Percentiles rank a stretch among this genome's conserved stretches.
phyloP scores from a whole-genome alignment of 306 rosid species.

The Lathyrus sativus region DNA sequence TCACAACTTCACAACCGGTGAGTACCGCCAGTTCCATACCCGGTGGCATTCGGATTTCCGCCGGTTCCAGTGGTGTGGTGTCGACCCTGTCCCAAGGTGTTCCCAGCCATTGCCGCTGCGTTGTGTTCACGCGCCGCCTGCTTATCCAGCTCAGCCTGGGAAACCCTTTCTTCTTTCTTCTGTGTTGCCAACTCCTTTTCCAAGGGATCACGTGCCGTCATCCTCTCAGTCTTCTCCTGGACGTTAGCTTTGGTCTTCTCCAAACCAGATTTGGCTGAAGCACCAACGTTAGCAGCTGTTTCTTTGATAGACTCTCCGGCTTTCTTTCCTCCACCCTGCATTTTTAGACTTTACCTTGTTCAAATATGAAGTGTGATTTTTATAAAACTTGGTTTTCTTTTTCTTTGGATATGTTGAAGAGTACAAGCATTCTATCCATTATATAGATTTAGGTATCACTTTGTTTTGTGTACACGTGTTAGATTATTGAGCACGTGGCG shows the following conservation, averaged over 20 bases:
- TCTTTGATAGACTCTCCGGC: no score
- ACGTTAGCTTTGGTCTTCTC: no score
- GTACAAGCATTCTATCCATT: neutral
- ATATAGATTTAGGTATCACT: neutral
- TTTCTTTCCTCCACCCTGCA: no score
- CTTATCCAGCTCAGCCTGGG: slow-evolving; percentile 63
- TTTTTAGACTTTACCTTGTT: no score
- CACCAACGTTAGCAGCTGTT: no score
- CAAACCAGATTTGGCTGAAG: no score
- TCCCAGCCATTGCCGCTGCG: no score
- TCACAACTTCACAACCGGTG: neutral
- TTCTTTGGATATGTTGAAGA: neutral
- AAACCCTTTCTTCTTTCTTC: slow-evolving; percentile 47
- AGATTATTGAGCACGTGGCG: neutral
- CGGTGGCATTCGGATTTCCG: no score
- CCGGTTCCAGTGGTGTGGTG: slow-evolving; percentile 29
- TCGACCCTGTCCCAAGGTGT: neutral
- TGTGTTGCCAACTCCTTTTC: slow-evolving; percentile 36
- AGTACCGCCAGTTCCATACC: slow-evolving; percentile 28
- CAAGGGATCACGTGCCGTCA: no score
- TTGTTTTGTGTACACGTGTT: neutral
- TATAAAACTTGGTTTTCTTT: no score
- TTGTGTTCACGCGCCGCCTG: slow-evolving; percentile 7
- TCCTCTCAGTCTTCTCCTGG: no score
- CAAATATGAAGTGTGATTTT: no score